Evolutionary conservation across 2,329 filamentous ascomycete species (phyloP).

Genomic region (Ceratocystis cacaofunesta): DNA sequence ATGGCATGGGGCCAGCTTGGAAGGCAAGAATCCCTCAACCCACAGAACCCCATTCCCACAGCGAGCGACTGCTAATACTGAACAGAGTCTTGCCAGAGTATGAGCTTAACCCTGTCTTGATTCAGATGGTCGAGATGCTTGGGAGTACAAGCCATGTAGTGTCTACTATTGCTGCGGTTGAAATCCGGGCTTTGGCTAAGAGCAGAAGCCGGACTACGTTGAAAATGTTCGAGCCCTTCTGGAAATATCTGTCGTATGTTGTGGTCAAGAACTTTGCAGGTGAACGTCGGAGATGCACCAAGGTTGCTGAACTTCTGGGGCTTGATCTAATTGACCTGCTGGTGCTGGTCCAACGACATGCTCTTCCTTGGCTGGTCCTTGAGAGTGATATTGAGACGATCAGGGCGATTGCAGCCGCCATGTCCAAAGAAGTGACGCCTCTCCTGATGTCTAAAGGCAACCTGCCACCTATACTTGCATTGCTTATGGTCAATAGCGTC

Average conservation of each 20-base stretch:
- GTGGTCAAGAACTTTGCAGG: slow-evolving; percentile 68
- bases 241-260: slow-evolving; percentile 68
- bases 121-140: slow-evolving; percentile 73
- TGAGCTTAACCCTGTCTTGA: slow-evolving; percentile 71
- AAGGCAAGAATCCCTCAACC: slow-evolving; percentile 31
- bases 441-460: slow-evolving; percentile 42
- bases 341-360: slow-evolving; percentile 60
- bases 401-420: slow-evolving; percentile 62
- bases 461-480: slow-evolving; percentile 41
- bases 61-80: slow-evolving; percentile 15
- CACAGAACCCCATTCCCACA: not conserved
- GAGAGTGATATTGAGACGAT: slow-evolving; percentile 65
- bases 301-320: slow-evolving; percentile 66
- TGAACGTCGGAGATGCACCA: slow-evolving; percentile 66
- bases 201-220: slow-evolving; percentile 45
- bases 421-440: slow-evolving; percentile 49
- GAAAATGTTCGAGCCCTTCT: slow-evolving; percentile 71
- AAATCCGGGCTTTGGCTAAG: slow-evolving; percentile 60
- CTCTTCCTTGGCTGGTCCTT: slow-evolving; percentile 74
- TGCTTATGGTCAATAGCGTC: slow-evolving; percentile 43
- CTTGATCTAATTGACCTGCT: slow-evolving; percentile 63
- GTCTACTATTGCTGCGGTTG: slow-evolving; percentile 68
- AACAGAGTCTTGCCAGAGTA: slow-evolving; percentile 55
- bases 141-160: slow-evolving; percentile 69
- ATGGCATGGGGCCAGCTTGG: slow-evolving; percentile 77